Evolutionary conservation across 441 rosid species (phyloP), one percentile per base, ranked within the genome.

Genomic region (Populus hybrid): DNA sequence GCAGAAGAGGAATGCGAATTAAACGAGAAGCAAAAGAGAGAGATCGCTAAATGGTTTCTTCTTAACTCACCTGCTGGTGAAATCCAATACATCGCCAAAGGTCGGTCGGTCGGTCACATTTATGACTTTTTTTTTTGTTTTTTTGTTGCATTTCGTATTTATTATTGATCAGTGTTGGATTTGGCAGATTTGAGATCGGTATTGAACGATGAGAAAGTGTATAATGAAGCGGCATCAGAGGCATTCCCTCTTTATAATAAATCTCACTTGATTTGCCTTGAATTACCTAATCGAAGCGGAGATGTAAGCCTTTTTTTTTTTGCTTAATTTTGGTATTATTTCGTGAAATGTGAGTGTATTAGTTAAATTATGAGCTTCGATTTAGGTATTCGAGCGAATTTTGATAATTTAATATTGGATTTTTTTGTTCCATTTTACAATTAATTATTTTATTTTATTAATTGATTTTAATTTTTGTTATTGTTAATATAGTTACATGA

Each of bases 41-140:
- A 96, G 85, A 96, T 96, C 88, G 97, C 99, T 12, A 96, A 92
- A 84, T 96, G 99, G 99, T 94, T 96, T 88, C 93, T 96, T 79
- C 94, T 94, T 85, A 92, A 96, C 82, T 83, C 99, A 71, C 98
- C 99, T 42, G 89, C 92, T 66, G 98, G 98, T 9, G 98, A 96
- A 92, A 96, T 96, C 92, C 93, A 93, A 84, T 96, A 87, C 86
- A 82, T 90, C 26, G 92, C 94, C 75, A 89, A 88, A 88, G 97
- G 94, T 89, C 36, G 31, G 53, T 35, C 31, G 23, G 16, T 3
- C 12, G 16, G 18, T 75, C 64, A 26, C 31, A 6, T 31, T 45
- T 12, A 6, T 3, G 45, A 40, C 2, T 38, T n/a, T 9, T 29
- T 7, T 14, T 68, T 24, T 12, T 36, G 11, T 5, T 12, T 16